Evolutionary conservation across 352 stramenopile species (phyloP), one percentile per base, ranked within the genome.

Genomic region (Thraustochytrium striatum): DNA sequence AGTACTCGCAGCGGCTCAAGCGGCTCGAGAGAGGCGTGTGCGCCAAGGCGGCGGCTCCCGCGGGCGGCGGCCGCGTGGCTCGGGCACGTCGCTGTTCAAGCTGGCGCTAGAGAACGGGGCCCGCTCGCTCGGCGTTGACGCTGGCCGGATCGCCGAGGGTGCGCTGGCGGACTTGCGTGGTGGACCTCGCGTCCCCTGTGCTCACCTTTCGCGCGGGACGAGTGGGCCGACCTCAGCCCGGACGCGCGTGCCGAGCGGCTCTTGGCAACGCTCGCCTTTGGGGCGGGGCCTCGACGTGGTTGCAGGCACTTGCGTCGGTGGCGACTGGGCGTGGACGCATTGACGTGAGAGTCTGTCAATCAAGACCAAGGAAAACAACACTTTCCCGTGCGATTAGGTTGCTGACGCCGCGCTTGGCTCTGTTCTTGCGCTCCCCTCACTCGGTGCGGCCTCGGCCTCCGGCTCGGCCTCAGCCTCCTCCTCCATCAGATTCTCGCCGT

Each of bases 1-100:
- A 92, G 72, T 92, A 92, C 58, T 86, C 87, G 0, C 88, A 92
- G 72, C 85, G 88, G 11, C 84, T 92, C 0, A 85, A 88, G 33
- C 82, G 90, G 39, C 90, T 87, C 58, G 87, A 85, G 39, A 86
- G 88, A 39, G 88, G 88, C 44, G 87, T 92, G 16, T 89, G 85
- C 83, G 88, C 85, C 0, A 86, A 91, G 32, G 72, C 87, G 7
- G 87, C 86, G 1, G 81, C 59, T 16, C 86, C 90, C 39, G 87
- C 84, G 0, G 87, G 16, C 16, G 47, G 47, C 47, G 25, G 16
- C 47, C 16, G 25, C 16, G 16, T 25, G 16, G 47, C 25, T 55
- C 47, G 25, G 47, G 47, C 16, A 21, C 47, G 16, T 16, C 16
- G 47, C 47, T 55, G 16, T 25, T 55, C 16, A 55, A 55, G 25